phyloP scores from a whole-genome alignment of 2,329 filamentous ascomycete genomes.

The Calonectria naviculata region DNA sequence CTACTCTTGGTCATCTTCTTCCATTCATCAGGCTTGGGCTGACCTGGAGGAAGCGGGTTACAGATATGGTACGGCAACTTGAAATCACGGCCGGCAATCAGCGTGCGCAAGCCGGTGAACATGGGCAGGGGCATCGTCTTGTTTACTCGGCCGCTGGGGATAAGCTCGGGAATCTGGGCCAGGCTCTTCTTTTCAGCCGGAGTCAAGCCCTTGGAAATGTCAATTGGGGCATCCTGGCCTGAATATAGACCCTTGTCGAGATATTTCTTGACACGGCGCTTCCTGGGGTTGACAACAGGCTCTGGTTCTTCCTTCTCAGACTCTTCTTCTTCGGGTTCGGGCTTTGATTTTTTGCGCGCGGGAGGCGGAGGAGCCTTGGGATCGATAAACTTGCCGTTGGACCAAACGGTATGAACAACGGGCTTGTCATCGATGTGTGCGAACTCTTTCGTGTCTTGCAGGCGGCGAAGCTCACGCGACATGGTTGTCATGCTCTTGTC shows the following conservation, averaged over 20 bases:
- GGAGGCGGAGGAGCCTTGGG: slow-evolving; percentile 54
- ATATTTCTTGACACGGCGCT: slow-evolving; percentile 77
- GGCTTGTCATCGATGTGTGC: slow-evolving; percentile 68
- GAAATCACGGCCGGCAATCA: slow-evolving; percentile 83
- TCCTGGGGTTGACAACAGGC: slow-evolving; percentile 49
- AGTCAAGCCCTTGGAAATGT: slow-evolving; percentile 61
- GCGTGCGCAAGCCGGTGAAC: slow-evolving; percentile 77
- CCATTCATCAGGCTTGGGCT: slow-evolving; percentile 95
- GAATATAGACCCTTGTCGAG: slow-evolving; percentile 86
- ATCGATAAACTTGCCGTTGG: slow-evolving; percentile 71
- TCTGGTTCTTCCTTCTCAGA: slow-evolving; percentile 48
- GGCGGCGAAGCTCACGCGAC: slow-evolving; percentile 67
- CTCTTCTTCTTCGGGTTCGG: slow-evolving; percentile 38
- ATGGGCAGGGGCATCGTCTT: slow-evolving; percentile 79
- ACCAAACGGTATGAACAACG: slow-evolving; percentile 70
- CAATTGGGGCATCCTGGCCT: slow-evolving; percentile 73
- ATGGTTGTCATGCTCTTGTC: slow-evolving; percentile 60
- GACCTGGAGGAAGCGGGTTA: slow-evolving; percentile 84
- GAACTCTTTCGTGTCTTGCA: slow-evolving; percentile 74
- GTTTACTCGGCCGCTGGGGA: slow-evolving; percentile 61
- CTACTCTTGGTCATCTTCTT: slow-evolving; percentile 90
- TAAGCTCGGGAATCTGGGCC: slow-evolving; percentile 58
- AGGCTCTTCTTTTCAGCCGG: slow-evolving; percentile 63
- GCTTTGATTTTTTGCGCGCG: slow-evolving; percentile 48
- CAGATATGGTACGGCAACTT: slow-evolving; percentile 92